Base-by-base conservation (phyloP, 345 rosid species). In the Durio zibethinus region DNA sequence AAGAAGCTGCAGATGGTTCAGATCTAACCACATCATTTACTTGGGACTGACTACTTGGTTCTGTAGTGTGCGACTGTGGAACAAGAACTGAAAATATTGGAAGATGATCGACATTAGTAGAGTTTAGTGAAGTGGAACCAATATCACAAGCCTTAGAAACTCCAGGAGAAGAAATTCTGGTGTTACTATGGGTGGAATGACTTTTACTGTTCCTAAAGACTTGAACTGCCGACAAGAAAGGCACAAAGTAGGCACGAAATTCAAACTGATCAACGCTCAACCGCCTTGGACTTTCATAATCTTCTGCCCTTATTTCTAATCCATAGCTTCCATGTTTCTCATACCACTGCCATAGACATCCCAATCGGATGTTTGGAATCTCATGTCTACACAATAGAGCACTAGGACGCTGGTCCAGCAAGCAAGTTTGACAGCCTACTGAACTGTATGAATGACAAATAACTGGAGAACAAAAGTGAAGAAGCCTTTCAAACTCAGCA, bases 151-250 rank as follows among this genome's bases (percentile, higher is more conserved):
- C 40, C 72, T 66, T 75, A 31, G 43, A 27, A 78, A 78, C 54
- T 66, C 50, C 65, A 53, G 59, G 52, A 60, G 75, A 50, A 25
- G 67, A 60, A 80, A 38, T 54, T 21, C 40, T 42, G 10, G 27
- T 18, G 25, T 57, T 27, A 15, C 18, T 69, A 25, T 25, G 47
- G 33, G 12, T 23, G 16, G 47, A 38, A 62, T 33, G 82, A 42
- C 60, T 72, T 59, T 79, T 62, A 40, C 43, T 12, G 54, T 63
- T 74, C 68, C 67, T 78, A 76, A 86, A 84, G 68, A 88, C 83
- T 81, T 88, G 91, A 82, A 88, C 79, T 27, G 91, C 89, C 48
- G 89, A 88, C 79, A 88, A 75, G 71, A 78, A 83, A 18, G 91
- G 91, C 57, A 88, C 89, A 83, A 86, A 88, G 69, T 88, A 88